Conservation (phyloP, 352 stramenopile species). For the Phytophthora tubulina region DNA sequence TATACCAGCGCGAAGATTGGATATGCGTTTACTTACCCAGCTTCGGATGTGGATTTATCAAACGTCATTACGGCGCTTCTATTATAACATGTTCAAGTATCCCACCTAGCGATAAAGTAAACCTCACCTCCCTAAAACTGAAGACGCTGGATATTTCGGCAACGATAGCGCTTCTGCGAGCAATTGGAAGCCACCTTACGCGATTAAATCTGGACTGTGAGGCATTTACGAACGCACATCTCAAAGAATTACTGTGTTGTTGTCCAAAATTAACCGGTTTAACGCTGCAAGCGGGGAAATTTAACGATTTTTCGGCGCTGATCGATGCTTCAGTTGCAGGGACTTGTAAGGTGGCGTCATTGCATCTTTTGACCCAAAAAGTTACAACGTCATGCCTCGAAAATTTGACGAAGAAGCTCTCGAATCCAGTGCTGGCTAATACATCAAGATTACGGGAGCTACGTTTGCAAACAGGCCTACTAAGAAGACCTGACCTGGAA, state of each 20-base stretch:
- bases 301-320: constrained; percentile 31
- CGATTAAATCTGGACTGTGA: constrained; percentile 29
- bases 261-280: constrained; percentile 32
- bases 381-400: constrained; percentile 23
- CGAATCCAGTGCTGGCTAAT: constrained; percentile 2
- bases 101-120: background rate
- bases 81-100: constrained; percentile 1
- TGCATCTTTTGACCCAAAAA: constrained; percentile 27
- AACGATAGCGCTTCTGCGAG: constrained; percentile 21
- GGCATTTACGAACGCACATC: constrained; percentile 23
- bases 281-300: constrained; percentile 14
- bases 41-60: constrained; percentile 33
- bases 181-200: constrained; percentile 22
- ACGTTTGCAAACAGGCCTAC: constrained; percentile 21
- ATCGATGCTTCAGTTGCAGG: constrained; percentile 20
- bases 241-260: constrained; percentile 19
- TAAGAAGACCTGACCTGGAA: constrained; percentile 20
- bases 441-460: constrained; percentile 22
- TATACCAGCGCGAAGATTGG: constrained; percentile 23
- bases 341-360: constrained; percentile 16
- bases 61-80: constrained; percentile 19
- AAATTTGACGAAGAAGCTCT: constrained; percentile 19
- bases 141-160: constrained; percentile 24
- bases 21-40: constrained; percentile 34
- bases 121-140: constrained; percentile 24